Base-by-base conservation (phyloP, 768 basidiomycete species). In the Agaricus sinodeliciosus region DNA sequence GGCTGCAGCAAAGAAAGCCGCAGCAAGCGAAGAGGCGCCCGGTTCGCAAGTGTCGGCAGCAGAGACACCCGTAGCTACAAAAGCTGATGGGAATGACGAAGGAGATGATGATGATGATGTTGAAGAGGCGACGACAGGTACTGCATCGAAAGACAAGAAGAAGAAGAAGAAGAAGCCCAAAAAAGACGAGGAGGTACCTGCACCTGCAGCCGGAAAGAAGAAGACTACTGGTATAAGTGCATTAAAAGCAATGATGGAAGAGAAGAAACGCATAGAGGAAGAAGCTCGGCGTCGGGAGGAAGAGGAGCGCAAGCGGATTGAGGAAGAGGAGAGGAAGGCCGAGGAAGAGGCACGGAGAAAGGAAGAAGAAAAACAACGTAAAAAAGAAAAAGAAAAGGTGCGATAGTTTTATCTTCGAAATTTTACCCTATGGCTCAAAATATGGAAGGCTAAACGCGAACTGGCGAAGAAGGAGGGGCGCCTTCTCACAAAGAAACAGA, bases 401-500 rank as follows among this genome's bases (percentile, higher is more conserved):
- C 39, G 45, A 54, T 27, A 56, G 41, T 55, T 28, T 45, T 43
- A 34, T 11, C 27, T 49, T 57, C 47, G 27, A 43, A n/a, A 40
- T 49, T 47, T 28, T 22, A 39, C 3, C 12, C 19, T 18, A 48
- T 12, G 40, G 31, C 27, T 40, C 48, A 11, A 54, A 43, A 47
- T 55, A 59, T 41, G 46, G 25, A 49, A 94, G 93, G 86, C 81
- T 42, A 96, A 95, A 69, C 84, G 83, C 48, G 94, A 96, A 60
- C 65, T 87, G 48, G 85, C 89, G 12, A 92, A 89, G 78, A 95
- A 94, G 66, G 94, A 98, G 70, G 96, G 96, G 19, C 82, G 88
- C 43, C 72, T 95, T 22, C 77, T 98, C 46, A 98, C 95, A n/a
- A 94, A 95, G 68, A 96, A 94, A 69, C 94, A 98, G 67, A 95